phyloP scores from a whole-genome alignment of 495 filamentous ascomycete genomes.

The Amorphotheca resinae region DNA sequence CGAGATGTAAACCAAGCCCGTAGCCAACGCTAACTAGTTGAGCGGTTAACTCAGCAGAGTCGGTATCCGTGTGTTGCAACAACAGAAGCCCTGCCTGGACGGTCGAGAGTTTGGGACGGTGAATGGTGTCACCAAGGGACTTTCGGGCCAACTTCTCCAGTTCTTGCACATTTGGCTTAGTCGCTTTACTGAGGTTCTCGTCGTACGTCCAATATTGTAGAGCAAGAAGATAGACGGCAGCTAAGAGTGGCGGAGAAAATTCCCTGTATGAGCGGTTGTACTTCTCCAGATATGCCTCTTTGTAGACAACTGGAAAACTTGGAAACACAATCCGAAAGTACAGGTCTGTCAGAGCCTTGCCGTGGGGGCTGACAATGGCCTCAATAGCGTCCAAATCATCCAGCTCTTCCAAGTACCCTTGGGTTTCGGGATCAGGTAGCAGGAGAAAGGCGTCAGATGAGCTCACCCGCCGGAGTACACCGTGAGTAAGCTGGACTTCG shows the following conservation, averaged over 20 bases:
- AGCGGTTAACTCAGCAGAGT: conserved; percentile 73
- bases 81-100: conserved; percentile 84
- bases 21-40: conserved; percentile 71
- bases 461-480: conserved; percentile 64
- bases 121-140: conserved; percentile 61
- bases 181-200: conserved; percentile 45
- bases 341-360: conserved; percentile 64
- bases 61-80: conserved; percentile 76
- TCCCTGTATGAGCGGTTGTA: conserved; percentile 62
- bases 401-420: conserved; percentile 44
- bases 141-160: conserved; percentile 67
- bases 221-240: conserved; percentile 80
- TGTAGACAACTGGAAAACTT: conserved; percentile 78
- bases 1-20: conserved; percentile 74
- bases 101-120: conserved; percentile 79
- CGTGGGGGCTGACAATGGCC: conserved; percentile 67
- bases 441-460: conserved; percentile 75
- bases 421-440: conserved; percentile 49
- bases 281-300: conserved; percentile 75
- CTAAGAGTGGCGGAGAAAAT: conserved; percentile 72
- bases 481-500: conserved; percentile 49
- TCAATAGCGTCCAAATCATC: conserved; percentile 71
- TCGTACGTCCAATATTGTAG: conserved; percentile 78
- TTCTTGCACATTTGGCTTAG: conserved; percentile 60
- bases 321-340: conserved; percentile 85